Base-by-base conservation (phyloP, 257 asterid genomes). In the Cruciata laevipes region DNA sequence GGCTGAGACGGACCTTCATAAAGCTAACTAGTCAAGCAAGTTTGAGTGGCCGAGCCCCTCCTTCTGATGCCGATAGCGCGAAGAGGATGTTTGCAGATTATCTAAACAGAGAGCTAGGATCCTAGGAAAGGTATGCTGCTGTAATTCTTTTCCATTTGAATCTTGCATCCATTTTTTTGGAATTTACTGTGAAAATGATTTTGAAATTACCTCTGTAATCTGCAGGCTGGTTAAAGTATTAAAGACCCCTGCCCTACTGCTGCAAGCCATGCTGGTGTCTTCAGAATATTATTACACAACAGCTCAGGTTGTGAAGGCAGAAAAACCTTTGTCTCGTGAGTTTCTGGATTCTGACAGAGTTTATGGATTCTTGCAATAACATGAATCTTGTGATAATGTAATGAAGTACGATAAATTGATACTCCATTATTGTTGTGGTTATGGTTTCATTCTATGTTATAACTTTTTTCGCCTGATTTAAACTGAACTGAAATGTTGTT, bases 21-120 rank as follows among this genome's bases (percentile, higher is more conserved):
- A 90, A 88, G 69, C 72, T 90, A 61, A 86, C 98, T 0, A 91
- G 96, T 56, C 97, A 94, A 56, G 80, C 99, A 13, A 88, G 96
- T 81, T 87, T 94, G 78, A 90, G 96, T 51, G 99, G 99, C 4
- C 95, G 89, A 0, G 90, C 96, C 5, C 96, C 96, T 33, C 91
- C 99, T 35, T 84, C 93, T 0, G 96, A 94, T 72, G 86, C 91
- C 33, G 89, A 82, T 30, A 90, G 91, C 71, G 93, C 91, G 38
- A 94, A 90, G 82, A 87, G 96, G 80, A 88, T 94, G 99, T 94
- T 90, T 83, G 93, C 85, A 68, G 97, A 94, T 87, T 94, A 94
- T 81, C 83, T 94, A 80, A 94, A 90, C 71, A 84, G 96, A 69
- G 97, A 94, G 80, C 71, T 90, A 38, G 88, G 87, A 44, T 80